Percentiles rank a stretch among this genome's conserved stretches.
Evolutionary conservation across 1,284 basidiomycete genomes (phyloP).

Genomic region (Melampsora americana): DNA sequence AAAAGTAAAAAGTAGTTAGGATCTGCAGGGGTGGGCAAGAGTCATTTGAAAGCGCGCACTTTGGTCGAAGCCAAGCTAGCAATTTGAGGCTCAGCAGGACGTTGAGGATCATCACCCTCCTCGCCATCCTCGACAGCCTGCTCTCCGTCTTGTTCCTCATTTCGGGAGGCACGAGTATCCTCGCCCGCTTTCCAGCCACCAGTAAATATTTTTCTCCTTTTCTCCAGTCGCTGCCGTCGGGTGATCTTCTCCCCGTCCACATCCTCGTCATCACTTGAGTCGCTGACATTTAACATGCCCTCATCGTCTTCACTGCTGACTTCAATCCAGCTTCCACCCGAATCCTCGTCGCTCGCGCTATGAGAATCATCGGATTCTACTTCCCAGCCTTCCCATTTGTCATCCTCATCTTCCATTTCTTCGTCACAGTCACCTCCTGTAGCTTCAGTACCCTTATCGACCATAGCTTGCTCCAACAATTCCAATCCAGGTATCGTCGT

Average conservation of each 20-base stretch:
- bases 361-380: slow-evolving; percentile 65
- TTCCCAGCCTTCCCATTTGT: slow-evolving; percentile 79
- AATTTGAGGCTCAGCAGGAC: background rate
- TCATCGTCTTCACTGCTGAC: slow-evolving; percentile 69
- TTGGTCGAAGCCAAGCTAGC: slow-evolving; percentile 32
- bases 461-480: slow-evolving; percentile 83
- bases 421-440: slow-evolving; percentile 71
- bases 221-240: slow-evolving; percentile 7
- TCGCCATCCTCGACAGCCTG: slow-evolving; percentile 44
- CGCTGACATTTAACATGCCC: slow-evolving; percentile 69
- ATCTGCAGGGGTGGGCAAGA: background rate
- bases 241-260: slow-evolving; percentile 47
- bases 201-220: slow-evolving; percentile 44
- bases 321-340: slow-evolving; percentile 69
- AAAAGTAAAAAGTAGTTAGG: background rate
- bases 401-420: slow-evolving; percentile 56
- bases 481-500: slow-evolving; percentile 79
- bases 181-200: slow-evolving; percentile 13
- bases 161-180: slow-evolving; percentile 44
- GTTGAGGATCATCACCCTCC: no score
- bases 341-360: slow-evolving; percentile 60
- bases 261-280: slow-evolving; percentile 74
- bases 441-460: slow-evolving; percentile 59
- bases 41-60: slow-evolving; percentile 8
- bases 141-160: slow-evolving; percentile 48